These are phyloP conservation scores for Triticum timopheevii DNA, from an alignment of 176 grass and related monocot species.

Conservation along the genomic window DNA sequence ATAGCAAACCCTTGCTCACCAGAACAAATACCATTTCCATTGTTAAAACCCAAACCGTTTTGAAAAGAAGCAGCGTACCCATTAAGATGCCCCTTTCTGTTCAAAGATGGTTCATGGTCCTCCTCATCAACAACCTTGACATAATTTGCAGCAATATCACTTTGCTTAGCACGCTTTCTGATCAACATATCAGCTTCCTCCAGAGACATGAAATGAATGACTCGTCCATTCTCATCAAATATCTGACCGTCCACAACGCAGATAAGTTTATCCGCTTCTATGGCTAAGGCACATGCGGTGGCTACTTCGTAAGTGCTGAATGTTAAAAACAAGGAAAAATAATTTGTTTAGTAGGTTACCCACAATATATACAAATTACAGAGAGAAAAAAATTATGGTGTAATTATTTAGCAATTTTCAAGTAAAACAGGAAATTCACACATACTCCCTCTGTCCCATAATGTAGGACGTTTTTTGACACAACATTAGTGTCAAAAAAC, in stretches of 20 bases:
- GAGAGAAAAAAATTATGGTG: neutral
- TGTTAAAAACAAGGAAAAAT: conserved; percentile 23
- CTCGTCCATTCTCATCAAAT: conserved; percentile 64
- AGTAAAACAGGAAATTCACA: conserved; percentile 1
- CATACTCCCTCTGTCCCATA: no score
- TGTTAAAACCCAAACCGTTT: conserved; percentile 83
- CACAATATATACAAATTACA: conserved; percentile 7
- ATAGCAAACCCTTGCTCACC: conserved; percentile 75
- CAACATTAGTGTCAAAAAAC: no score
- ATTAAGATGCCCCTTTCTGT: conserved; percentile 2
- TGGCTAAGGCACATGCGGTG: conserved; percentile 80
- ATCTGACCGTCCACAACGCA: conserved; percentile 83
- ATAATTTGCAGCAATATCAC: conserved; percentile 86
- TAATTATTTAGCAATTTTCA: conserved; percentile 5
- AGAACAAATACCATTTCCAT: conserved; percentile 75
- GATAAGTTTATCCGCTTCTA: conserved; percentile 87
- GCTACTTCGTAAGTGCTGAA: conserved; percentile 91
- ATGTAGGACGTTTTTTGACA: no score
- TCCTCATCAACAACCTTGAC: conserved; percentile 62
- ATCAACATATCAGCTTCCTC: conserved; percentile 77
- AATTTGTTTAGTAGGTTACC: conserved; percentile 37
- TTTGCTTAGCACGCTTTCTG: conserved; percentile 67
- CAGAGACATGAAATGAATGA: conserved; percentile 79
- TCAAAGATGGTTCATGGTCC: conserved; percentile 25
- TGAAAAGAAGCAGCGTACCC: conserved; percentile 48